These are phyloP conservation scores for Eutrema heterophyllum DNA, from an alignment of 345 rosid genomes.

Conservation along the genomic window DNA sequence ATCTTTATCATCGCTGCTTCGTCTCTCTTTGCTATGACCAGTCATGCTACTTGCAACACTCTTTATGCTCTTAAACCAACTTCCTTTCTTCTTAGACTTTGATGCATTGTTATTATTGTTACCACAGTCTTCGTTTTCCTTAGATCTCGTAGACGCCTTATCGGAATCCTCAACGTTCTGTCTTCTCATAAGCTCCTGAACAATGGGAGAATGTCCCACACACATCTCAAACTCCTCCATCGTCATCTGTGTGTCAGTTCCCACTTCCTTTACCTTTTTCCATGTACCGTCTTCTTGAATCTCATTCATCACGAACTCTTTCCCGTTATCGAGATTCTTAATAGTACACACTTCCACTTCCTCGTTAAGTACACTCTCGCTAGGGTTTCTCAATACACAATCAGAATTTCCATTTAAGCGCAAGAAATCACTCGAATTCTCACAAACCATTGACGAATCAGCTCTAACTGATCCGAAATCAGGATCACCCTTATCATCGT, in stretches of 20 bases:
- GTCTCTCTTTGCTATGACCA: conserved; percentile 62
- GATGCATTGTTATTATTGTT: conserved; percentile 28
- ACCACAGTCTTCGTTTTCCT: conserved; percentile 29
- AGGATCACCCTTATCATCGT: not conserved
- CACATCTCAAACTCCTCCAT: conserved; percentile 90
- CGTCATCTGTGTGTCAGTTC: conserved; percentile 81
- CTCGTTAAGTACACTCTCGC: conserved; percentile 29
- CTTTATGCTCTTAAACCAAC: conserved; percentile 80
- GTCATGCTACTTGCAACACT: conserved; percentile 63
- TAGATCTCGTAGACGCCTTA: conserved; percentile 27
- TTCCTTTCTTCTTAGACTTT: conserved; percentile 67
- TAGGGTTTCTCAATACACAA: conserved; percentile 27
- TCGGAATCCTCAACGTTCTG: conserved; percentile 77
- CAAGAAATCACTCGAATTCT: conserved; percentile 8
- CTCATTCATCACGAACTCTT: conserved; percentile 86
- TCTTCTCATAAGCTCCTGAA: conserved; percentile 92
- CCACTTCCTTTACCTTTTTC: conserved; percentile 83
- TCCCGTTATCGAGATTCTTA: conserved; percentile 84
- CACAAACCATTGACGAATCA: conserved; percentile 34
- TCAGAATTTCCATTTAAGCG: conserved; percentile 10
- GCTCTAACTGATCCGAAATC: conserved; percentile 8
- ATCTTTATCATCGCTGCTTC: conserved; percentile 88
- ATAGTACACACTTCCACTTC: conserved; percentile 52
- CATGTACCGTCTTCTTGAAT: conserved; percentile 72
- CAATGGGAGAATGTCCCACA: conserved; percentile 93